phyloP scores from a whole-genome alignment of 78 protist genomes.

The Trichosphaerium sp. region DNA sequence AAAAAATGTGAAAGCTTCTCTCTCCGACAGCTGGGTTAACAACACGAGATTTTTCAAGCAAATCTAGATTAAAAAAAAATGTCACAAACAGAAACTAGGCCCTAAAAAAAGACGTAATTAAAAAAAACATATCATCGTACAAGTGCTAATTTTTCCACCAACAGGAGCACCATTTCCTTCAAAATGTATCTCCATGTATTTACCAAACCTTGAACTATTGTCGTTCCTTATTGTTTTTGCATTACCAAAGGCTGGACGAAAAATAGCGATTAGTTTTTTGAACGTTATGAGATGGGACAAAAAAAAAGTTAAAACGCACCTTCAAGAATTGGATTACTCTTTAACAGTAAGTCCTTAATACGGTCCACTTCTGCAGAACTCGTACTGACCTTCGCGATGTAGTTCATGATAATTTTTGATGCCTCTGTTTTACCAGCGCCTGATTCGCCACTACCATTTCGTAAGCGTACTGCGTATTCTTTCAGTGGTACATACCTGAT shows the following conservation, averaged over 20 bases:
- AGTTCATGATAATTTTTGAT: constrained; percentile 74
- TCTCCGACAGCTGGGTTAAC: constrained; percentile 66
- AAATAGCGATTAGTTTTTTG: background rate
- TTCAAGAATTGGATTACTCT: constrained; percentile 79
- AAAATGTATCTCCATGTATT: constrained; percentile 87
- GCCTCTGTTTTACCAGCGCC: constrained; percentile 81
- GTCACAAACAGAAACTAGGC: background rate
- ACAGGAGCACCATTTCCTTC: constrained; percentile 63
- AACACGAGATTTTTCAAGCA: constrained; percentile 82
- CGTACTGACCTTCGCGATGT: constrained; percentile 62
- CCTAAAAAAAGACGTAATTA: background rate
- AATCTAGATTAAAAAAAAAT: constrained; percentile 4
- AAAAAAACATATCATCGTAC: background rate
- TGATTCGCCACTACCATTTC: constrained; percentile 51
- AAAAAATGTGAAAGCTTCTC: constrained; percentile 86
- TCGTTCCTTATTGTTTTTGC: constrained; percentile 85
- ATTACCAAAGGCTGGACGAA: constrained; percentile 83
- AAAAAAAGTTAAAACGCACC: background rate
- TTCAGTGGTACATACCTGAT: constrained; percentile 67
- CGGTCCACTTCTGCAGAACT: constrained; percentile 26
- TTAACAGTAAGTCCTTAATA: constrained; percentile 50
- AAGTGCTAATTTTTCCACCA: constrained; percentile 79
- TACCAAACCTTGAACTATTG: constrained; percentile 75
- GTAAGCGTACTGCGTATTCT: too few species aligned
- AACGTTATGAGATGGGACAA: background rate